Evolutionary conservation across 1,284 basidiomycete species (phyloP).

Genomic region (Fomitopsis palustris): DNA sequence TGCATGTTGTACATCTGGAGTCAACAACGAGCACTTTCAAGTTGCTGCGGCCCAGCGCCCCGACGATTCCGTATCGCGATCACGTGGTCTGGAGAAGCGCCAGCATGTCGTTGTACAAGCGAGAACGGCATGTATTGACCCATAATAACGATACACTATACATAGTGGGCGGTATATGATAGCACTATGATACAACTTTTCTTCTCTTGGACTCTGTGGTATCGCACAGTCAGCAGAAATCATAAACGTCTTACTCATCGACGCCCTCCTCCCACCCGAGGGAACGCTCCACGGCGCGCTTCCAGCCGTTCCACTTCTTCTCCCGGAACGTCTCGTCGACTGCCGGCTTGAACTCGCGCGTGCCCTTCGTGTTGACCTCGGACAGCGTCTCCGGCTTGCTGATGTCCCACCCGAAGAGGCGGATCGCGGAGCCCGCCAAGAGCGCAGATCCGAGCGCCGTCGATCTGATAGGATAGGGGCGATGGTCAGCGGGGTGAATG

Average conservation of each 20-base stretch:
- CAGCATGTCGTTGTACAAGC: too few relatives aligned
- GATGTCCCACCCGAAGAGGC: constrained; percentile 94
- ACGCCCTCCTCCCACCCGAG: constrained; percentile 73
- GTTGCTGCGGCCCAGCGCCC: too few relatives aligned
- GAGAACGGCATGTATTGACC: neutral
- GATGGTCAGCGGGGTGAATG: constrained; percentile 5
- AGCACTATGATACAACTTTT: neutral
- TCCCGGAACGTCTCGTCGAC: constrained; percentile 53
- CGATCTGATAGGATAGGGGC: constrained; percentile 47
- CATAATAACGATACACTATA: neutral
- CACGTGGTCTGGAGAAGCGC: too few relatives aligned
- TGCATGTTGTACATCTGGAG: too few relatives aligned
- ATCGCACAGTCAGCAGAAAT: neutral
- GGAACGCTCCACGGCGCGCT: constrained; percentile 79
- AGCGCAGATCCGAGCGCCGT: constrained; percentile 97
- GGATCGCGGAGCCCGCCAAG: constrained; percentile 88
- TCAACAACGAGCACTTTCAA: too few relatives aligned
- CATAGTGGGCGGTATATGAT: neutral
- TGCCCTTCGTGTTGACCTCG: constrained; percentile 88
- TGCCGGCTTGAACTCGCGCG: constrained; percentile 65
- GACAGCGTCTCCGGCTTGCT: constrained; percentile 81
- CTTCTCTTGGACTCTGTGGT: neutral
- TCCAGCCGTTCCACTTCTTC: constrained; percentile 75
- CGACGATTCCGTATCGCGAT: too few relatives aligned
- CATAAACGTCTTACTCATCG: constrained; percentile 28